These are phyloP conservation scores for Rhodocollybia butyracea DNA, from an alignment of 768 basidiomycete species.

Conservation along the genomic window DNA sequence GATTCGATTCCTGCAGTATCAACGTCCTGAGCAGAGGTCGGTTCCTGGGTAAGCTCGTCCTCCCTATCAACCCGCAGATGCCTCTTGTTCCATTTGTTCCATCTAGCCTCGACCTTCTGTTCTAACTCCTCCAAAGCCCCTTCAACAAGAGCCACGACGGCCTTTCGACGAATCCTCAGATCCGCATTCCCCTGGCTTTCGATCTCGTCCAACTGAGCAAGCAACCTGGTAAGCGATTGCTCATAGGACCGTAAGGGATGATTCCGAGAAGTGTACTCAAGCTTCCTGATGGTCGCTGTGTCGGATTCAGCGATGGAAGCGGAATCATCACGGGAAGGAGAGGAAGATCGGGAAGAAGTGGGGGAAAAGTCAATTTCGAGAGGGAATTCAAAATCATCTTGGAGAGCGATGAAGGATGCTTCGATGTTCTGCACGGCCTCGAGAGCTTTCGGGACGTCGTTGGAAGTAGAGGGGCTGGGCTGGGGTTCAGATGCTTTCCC, in stretches of 20 bases:
- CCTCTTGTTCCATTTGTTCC: constrained; percentile 15
- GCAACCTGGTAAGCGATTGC: constrained; percentile 52
- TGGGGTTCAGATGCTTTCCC: constrained; percentile 21
- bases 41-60: background rate
- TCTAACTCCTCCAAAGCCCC: constrained; percentile 52
- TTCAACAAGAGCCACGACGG: constrained; percentile 54
- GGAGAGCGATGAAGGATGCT: constrained; percentile 34
- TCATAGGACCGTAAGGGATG: constrained; percentile 61
- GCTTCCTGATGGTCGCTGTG: constrained; percentile 26
- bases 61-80: background rate
- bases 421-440: constrained; percentile 38
- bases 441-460: constrained; percentile 29
- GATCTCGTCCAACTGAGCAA: constrained; percentile 57
- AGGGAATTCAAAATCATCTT: constrained; percentile 38
- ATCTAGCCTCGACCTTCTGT: constrained; percentile 40
- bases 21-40: background rate
- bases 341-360: constrained; percentile 28
- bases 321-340: constrained; percentile 17
- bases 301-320: constrained; percentile 10
- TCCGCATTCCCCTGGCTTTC: constrained; percentile 56
- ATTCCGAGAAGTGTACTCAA: constrained; percentile 58
- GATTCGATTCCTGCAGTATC: too few relatives aligned
- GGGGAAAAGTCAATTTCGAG: constrained; percentile 38
- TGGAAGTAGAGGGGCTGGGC: background rate
- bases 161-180: constrained; percentile 50